Percentiles rank a stretch among this genome's conserved stretches.
phyloP scores from a whole-genome alignment of 441 rosid species.

The Jatropha multifida region DNA sequence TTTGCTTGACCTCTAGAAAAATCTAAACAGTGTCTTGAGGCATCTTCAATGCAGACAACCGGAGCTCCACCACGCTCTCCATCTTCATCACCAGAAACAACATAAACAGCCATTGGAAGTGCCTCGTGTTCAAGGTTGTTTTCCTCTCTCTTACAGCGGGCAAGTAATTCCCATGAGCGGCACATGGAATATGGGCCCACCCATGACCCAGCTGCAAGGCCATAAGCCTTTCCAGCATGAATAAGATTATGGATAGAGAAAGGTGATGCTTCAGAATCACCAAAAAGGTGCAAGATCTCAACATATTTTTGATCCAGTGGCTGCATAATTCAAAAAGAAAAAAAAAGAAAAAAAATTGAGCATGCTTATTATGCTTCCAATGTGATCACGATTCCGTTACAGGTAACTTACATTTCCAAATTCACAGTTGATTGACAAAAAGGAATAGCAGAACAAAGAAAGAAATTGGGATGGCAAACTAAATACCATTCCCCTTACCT shows the following conservation, averaged over 20 bases:
- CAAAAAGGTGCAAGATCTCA: slow-evolving; percentile 72
- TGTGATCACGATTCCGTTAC: not conserved
- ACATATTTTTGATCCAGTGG: slow-evolving; percentile 59
- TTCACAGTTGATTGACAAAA: not conserved
- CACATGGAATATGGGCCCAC: slow-evolving; percentile 95
- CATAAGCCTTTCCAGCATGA: slow-evolving; percentile 68
- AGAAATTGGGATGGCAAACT: not conserved
- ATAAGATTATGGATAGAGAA: slow-evolving; percentile 92
- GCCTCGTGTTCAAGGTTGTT: slow-evolving; percentile 30
- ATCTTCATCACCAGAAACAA: slow-evolving; percentile 92
- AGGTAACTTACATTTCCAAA: slow-evolving; percentile 12
- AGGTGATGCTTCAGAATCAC: slow-evolving; percentile 65
- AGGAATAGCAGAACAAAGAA: not conserved
- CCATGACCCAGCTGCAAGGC: slow-evolving; percentile 98
- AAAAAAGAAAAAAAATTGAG: slow-evolving; percentile 23
- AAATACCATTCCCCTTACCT: slow-evolving; percentile 37
- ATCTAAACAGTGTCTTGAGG: slow-evolving; percentile 57
- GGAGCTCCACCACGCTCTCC: slow-evolving; percentile 98
- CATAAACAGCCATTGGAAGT: slow-evolving; percentile 82
- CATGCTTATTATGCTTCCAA: not conserved
- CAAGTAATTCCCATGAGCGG: slow-evolving; percentile 80
- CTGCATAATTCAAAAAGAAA: slow-evolving; percentile 44
- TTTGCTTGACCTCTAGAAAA: slow-evolving; percentile 59
- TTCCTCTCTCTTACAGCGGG: slow-evolving; percentile 47
- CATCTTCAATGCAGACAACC: slow-evolving; percentile 82